Percentiles rank a stretch among this genome's conserved stretches.
These are phyloP conservation scores for Solanum pinnatisectum DNA, from an alignment of 257 asterid genomes.

Conservation along the genomic window DNA sequence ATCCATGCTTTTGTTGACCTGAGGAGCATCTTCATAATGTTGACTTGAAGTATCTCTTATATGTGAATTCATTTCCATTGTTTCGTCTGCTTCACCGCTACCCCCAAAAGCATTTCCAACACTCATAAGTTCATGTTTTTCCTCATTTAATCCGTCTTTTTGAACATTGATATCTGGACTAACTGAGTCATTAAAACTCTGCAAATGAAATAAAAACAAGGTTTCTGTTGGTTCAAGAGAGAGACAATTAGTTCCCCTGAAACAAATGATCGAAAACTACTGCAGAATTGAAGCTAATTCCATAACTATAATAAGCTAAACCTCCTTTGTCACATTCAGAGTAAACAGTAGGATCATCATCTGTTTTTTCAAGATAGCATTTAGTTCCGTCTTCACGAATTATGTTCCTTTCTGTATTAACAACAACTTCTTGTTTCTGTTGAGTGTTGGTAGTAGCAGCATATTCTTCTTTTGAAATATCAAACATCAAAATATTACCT, in stretches of 20 bases:
- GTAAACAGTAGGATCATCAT: not conserved
- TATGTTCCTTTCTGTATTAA: slow-evolving; percentile 2
- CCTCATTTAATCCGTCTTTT: slow-evolving; percentile 1
- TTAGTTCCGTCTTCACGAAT: slow-evolving; percentile 12
- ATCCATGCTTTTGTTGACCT: not conserved
- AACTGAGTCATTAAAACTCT: not conserved
- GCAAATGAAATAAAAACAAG: not conserved
- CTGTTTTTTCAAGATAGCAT: slow-evolving; percentile 12
- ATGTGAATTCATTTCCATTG: slow-evolving; percentile 1
- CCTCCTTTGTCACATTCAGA: slow-evolving; percentile 11
- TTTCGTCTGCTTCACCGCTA: not conserved
- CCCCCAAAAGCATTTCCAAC: not conserved
- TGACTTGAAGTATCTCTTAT: not conserved
- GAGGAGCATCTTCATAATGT: slow-evolving; percentile 4
- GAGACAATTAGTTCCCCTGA: not conserved
- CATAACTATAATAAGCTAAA: slow-evolving; percentile 9
- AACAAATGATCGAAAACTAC: not conserved
- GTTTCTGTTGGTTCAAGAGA: not conserved
- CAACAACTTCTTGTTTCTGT: slow-evolving; percentile 6
- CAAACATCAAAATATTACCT: not conserved
- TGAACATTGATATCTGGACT: not conserved
- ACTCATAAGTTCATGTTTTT: not conserved
- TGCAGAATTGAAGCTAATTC: not conserved
- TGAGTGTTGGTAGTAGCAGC: slow-evolving; percentile 1
- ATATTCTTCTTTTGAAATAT: slow-evolving; percentile 22